These are phyloP conservation scores for Xylariaceae sp. DNA, from an alignment of 2,329 filamentous ascomycete genomes.

Conservation along the genomic window DNA sequence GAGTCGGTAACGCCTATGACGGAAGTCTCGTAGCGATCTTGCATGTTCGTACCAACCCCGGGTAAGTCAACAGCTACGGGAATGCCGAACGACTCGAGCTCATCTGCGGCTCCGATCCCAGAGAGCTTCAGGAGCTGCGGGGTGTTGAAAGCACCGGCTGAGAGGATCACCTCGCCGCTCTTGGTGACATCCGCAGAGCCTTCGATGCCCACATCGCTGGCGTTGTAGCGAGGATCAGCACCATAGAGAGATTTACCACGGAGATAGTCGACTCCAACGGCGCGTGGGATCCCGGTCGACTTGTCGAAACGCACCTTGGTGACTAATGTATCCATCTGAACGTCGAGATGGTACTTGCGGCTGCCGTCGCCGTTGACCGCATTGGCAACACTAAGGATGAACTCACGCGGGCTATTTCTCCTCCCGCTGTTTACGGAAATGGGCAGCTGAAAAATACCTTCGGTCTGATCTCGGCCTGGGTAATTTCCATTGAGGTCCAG, in stretches of 20 bases:
- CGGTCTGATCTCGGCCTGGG: slow-evolving; percentile 46
- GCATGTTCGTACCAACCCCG: slow-evolving; percentile 61
- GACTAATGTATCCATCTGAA: slow-evolving; percentile 51
- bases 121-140: slow-evolving; percentile 57
- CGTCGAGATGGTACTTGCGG: slow-evolving; percentile 58
- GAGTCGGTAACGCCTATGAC: slow-evolving; percentile 39
- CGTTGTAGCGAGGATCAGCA: slow-evolving; percentile 42
- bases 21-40: slow-evolving; percentile 56
- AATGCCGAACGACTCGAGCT: slow-evolving; percentile 41
- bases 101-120: slow-evolving; percentile 44
- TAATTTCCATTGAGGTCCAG: slow-evolving; percentile 55
- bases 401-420: slow-evolving; percentile 55
- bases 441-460: slow-evolving; percentile 61
- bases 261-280: slow-evolving; percentile 53
- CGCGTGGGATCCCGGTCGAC: slow-evolving; percentile 41
- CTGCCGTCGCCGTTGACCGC: slow-evolving; percentile 45
- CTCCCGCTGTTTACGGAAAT: slow-evolving; percentile 53
- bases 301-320: slow-evolving; percentile 50
- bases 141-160: slow-evolving; percentile 56
- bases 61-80: slow-evolving; percentile 54
- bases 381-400: slow-evolving; percentile 40
- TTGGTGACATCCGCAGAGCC: slow-evolving; percentile 40
- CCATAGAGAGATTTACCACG: slow-evolving; percentile 50
- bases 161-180: slow-evolving; percentile 51
- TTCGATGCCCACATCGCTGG: slow-evolving; percentile 28